Conservation (phyloP, 306 rosid genomes). For the Trifolium fragiferum region DNA sequence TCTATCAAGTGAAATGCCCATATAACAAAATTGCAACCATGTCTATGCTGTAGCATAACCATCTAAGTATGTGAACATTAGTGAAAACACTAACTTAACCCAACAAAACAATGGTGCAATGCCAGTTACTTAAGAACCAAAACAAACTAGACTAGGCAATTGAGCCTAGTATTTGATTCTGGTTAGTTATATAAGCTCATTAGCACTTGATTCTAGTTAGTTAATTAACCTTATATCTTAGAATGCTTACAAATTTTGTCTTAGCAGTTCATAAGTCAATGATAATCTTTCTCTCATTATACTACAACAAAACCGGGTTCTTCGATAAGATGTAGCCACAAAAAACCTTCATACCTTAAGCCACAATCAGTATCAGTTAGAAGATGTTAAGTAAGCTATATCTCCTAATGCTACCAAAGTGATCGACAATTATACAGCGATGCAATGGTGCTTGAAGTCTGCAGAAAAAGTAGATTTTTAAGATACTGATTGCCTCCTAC, state of each 20-base stretch:
- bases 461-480: constrained; percentile 50
- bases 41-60: neutral
- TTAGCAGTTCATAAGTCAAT: neutral
- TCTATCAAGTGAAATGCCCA: neutral
- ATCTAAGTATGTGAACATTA: neutral
- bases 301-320: constrained; percentile 43
- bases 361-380: constrained; percentile 51
- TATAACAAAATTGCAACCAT: neutral
- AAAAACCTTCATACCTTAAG: constrained; percentile 35
- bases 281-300: constrained; percentile 20
- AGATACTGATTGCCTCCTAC: constrained; percentile 81
- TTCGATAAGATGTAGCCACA: constrained; percentile 23
- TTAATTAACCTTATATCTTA: constrained; percentile 5
- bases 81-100: neutral
- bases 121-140: neutral
- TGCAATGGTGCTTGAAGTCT: constrained; percentile 27
- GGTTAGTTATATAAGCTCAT: constrained; percentile 11
- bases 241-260: constrained; percentile 25
- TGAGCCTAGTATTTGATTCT: constrained; percentile 1
- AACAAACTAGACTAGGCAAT: neutral
- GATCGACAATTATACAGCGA: constrained; percentile 51
- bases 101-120: neutral
- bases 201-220: constrained; percentile 4
- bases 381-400: constrained; percentile 58
- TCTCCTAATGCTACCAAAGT: constrained; percentile 52